Evolutionary conservation across 495 filamentous ascomycete species (phyloP).

Genomic region (Penicillium malachiteum): DNA sequence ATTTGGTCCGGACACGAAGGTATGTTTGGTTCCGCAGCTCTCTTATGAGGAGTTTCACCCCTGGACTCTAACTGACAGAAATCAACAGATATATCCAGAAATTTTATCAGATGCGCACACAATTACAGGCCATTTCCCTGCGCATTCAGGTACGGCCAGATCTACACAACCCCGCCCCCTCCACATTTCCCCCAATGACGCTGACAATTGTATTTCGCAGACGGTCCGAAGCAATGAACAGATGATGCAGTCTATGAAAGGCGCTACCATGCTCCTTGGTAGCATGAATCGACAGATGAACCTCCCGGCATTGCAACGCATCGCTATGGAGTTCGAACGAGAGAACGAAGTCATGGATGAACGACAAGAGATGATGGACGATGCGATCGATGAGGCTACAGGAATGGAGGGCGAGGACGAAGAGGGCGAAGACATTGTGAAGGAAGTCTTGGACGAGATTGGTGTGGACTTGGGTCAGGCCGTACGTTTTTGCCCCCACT

Average conservation of each 20-base stretch:
- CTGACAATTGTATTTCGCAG: slow-evolving; percentile 38
- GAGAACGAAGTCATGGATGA: slow-evolving; percentile 99
- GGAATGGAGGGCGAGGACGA: slow-evolving; percentile 88
- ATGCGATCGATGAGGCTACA: slow-evolving; percentile 98
- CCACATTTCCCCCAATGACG: neutral
- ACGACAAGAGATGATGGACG: slow-evolving; percentile 99
- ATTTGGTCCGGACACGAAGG: slow-evolving; percentile 88
- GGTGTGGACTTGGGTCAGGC: slow-evolving; percentile 86
- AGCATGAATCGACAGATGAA: slow-evolving; percentile 99
- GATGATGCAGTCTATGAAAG: slow-evolving; percentile 99
- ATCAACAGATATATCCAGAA: slow-evolving; percentile 83
- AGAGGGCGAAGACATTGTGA: slow-evolving; percentile 92
- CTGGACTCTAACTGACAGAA: slow-evolving; percentile 2
- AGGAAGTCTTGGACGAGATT: slow-evolving; percentile 94
- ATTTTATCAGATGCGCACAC: slow-evolving; percentile 96
- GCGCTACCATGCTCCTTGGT: slow-evolving; percentile 84
- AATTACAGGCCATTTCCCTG: slow-evolving; percentile 91
- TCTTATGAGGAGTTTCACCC: neutral
- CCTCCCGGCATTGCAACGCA: slow-evolving; percentile 87
- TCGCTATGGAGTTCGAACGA: slow-evolving; percentile 98
- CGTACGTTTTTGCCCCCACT: slow-evolving; percentile 54
- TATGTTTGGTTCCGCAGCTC: slow-evolving; percentile 32
- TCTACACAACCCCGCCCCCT: slow-evolving; percentile 1
- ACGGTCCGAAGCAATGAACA: slow-evolving; percentile 97
- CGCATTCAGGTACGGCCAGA: slow-evolving; percentile 74